phyloP scores from a whole-genome alignment of 2,329 filamentous ascomycete species.

The Alternaria alternata region DNA sequence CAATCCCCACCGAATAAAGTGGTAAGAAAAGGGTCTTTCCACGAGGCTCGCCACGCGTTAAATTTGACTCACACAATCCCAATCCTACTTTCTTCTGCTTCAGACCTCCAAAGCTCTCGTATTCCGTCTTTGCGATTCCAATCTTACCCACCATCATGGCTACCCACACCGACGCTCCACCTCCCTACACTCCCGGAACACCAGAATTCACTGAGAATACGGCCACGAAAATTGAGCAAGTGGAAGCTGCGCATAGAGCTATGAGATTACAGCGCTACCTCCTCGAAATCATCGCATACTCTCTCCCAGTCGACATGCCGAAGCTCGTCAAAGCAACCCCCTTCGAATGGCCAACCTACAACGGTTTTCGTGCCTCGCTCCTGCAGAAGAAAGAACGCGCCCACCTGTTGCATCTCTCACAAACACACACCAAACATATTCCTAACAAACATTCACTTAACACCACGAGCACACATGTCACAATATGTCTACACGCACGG shows the following conservation, averaged over 20 bases:
- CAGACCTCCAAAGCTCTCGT: fast-evolving
- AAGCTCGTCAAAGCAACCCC: neutral
- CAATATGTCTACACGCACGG: neutral
- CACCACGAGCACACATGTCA: too few relatives aligned
- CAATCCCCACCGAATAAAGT: neutral
- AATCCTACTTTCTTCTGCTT: neutral
- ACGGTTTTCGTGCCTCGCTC: neutral
- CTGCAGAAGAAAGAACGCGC: neutral
- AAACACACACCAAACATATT: neutral
- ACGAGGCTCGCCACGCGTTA: neutral
- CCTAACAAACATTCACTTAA: too few relatives aligned
- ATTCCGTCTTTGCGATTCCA: neutral
- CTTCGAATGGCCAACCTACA: neutral
- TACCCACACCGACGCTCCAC: neutral
- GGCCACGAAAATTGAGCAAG: neutral
- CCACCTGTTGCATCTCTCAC: neutral
- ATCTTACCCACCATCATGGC: neutral
- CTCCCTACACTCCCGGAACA: neutral
- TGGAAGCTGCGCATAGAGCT: neutral
- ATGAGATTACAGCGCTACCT: too few relatives aligned
- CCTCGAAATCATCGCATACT: neutral
- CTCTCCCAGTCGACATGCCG: neutral
- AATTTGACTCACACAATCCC: neutral
- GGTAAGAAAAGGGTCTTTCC: neutral
- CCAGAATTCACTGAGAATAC: neutral